Base-by-base conservation (phyloP, 345 rosid genomes). In the Heritiera fomes region DNA sequence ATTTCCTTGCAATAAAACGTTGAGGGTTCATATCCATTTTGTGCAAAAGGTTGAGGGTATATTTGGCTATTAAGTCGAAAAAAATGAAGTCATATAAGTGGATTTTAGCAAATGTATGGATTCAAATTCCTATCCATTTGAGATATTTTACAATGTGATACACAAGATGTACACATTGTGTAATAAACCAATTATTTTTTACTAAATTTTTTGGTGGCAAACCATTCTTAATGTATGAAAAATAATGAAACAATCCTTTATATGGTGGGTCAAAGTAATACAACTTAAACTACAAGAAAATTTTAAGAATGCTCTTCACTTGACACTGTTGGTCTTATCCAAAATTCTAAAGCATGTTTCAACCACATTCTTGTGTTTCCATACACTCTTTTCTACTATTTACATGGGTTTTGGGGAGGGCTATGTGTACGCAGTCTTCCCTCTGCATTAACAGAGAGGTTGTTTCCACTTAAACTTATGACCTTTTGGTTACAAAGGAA, bases 261-360 rank as follows among this genome's bases (percentile, higher is more conserved):
- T 7, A 13, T 53, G 0, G 5, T 20, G 53, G 73, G 55, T 45
- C 10, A 47, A 68, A 68, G 17, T 68, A 45, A 68, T 20, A 68
- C 60, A 50, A 15, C 45, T 11, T 71, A 71, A 71, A 52, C 28
- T 71, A 15, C 30, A 50, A 2, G 10, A 43, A 47, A 71, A 15
- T 30, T 32, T 49, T 50, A 71, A 32, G 45, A 71, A 71, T 7
- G 28, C 60, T 71, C 40, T 47, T 50, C 49, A 71, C 50, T 50
- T 4, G 17, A 50, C 3, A 32, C 52, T 71, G 46, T 8, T 17
- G 28, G 75, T 71, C 28, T 71, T 32, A 52, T 71, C 61, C 75
- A 71, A 71, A 32, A 49, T 50, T 30, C 45, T 50, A 50, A 71
- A 70, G 49, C 43, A 69, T 23, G 41, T 71, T 49, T 49, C 74